Evolutionary conservation across 208 protist species (phyloP).

Genomic region (Crithidia brevicula): DNA sequence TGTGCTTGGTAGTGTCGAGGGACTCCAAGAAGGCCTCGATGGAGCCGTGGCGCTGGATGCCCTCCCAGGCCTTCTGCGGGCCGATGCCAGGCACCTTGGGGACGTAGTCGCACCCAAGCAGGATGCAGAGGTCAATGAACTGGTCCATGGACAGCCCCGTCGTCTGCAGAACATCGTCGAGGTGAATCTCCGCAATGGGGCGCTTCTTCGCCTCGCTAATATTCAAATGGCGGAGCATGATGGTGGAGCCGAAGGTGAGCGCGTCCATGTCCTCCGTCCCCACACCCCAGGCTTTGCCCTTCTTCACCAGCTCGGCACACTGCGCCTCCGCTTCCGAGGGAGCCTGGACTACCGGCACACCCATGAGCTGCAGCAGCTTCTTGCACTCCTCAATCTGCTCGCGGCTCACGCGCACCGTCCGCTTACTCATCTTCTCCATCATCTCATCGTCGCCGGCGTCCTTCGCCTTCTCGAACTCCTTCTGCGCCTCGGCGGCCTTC

Average conservation of each 20-base stretch:
- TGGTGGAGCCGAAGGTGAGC: slow-evolving; percentile 97
- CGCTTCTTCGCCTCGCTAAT: slow-evolving; percentile 96
- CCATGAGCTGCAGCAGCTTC: slow-evolving; percentile 98
- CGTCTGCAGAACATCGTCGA: slow-evolving; percentile 83
- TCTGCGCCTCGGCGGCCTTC: slow-evolving; percentile 92
- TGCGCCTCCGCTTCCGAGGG: slow-evolving; percentile 98
- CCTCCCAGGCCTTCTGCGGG: slow-evolving; percentile 94
- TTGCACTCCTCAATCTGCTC: slow-evolving; percentile 99
- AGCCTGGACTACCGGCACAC: slow-evolving; percentile 98
- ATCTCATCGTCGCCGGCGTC: slow-evolving; percentile 89
- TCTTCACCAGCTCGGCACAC: slow-evolving; percentile 97
- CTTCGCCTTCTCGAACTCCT: slow-evolving; percentile 90
- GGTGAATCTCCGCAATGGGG: slow-evolving; percentile 95
- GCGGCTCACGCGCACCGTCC: slow-evolving; percentile 93
- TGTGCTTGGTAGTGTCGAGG: slow-evolving; percentile 88
- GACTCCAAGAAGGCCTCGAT: slow-evolving; percentile 97
- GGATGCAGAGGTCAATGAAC: slow-evolving; percentile 99
- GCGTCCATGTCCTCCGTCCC: slow-evolving; percentile 99
- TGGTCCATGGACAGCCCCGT: slow-evolving; percentile 92
- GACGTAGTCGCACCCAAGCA: slow-evolving; percentile 99
- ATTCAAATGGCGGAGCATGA: slow-evolving; percentile 97
- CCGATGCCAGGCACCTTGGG: slow-evolving; percentile 99
- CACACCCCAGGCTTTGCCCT: slow-evolving; percentile 96
- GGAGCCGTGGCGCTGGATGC: slow-evolving; percentile 94
- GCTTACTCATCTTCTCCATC: slow-evolving; percentile 96